Percentiles rank a stretch among this genome's conserved stretches.
Conservation (phyloP, 768 basidiomycete genomes). For the Goffeauzyma gilvescens region DNA sequence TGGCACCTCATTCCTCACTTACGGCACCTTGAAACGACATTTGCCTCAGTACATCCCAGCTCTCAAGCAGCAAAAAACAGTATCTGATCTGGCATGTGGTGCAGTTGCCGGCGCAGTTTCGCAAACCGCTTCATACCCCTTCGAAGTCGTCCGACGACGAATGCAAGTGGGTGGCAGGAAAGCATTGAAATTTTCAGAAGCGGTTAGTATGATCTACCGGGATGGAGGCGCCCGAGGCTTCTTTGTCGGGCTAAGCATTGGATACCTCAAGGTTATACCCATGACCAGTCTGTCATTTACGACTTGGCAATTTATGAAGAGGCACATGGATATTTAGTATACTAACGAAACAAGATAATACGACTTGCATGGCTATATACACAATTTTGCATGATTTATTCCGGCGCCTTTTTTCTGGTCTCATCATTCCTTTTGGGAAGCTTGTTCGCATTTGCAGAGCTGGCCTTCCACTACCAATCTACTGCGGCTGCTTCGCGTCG, state of each 20-base stretch:
- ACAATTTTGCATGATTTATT: too few species aligned
- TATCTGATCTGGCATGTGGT: conserved; percentile 61
- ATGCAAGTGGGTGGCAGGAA: conserved; percentile 90
- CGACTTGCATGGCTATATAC: too few species aligned
- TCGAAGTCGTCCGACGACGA: conserved; percentile 72
- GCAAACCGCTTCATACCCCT: conserved; percentile 83
- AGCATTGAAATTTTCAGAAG: conserved; percentile 49
- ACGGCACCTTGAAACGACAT: conserved; percentile 47
- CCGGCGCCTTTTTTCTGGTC: too few species aligned
- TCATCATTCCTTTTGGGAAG: too few species aligned
- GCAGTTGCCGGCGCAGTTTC: conserved; percentile 66
- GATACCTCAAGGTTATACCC: conserved; percentile 82
- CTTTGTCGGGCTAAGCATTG: conserved; percentile 75
- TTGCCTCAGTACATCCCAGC: conserved; percentile 30
- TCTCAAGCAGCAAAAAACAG: conserved; percentile 32
- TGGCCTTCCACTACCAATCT: too few species aligned
- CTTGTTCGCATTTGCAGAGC: too few species aligned
- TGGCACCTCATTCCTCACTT: conserved; percentile 81
- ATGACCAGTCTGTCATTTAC: conserved; percentile 87
- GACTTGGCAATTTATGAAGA: conserved; percentile 69
- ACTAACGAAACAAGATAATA: too few species aligned
- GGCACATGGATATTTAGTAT: conserved; percentile 35
- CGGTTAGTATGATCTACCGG: conserved; percentile 35
- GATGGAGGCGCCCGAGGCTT: conserved; percentile 61
- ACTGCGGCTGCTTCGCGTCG: too few species aligned